These are phyloP conservation scores for Dicorynia guianensis DNA, from an alignment of 306 rosid genomes.

Conservation along the genomic window DNA sequence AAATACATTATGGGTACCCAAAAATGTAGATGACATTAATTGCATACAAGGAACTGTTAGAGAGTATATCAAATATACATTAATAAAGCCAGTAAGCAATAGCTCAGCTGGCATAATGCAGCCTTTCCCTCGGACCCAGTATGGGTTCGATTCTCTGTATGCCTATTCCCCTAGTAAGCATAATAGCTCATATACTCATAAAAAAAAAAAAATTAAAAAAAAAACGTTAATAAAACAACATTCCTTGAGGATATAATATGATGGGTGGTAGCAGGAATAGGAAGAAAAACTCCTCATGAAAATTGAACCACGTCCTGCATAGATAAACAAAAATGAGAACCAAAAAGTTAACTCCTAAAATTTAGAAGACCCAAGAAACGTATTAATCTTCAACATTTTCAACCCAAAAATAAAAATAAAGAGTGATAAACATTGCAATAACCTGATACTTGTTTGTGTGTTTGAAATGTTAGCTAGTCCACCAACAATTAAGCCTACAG, in stretches of 20 bases:
- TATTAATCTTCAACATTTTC: not conserved
- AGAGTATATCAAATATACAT: not conserved
- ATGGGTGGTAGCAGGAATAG: constrained; percentile 82
- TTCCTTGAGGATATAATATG: constrained; percentile 72
- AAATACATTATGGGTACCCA: constrained; percentile 21
- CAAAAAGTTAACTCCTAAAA: constrained; percentile 5
- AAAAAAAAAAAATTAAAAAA: too few relatives aligned
- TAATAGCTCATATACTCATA: too few relatives aligned
- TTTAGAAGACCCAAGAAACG: not conserved
- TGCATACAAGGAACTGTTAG: not conserved
- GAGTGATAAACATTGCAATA: not conserved
- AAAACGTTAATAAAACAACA: not conserved
- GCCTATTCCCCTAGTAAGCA: too few relatives aligned
- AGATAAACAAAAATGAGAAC: constrained; percentile 25
- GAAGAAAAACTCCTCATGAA: constrained; percentile 85
- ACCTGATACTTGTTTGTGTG: constrained; percentile 74
- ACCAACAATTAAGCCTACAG: constrained; percentile 73
- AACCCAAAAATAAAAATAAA: not conserved
- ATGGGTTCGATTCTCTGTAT: too few relatives aligned
- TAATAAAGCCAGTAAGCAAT: too few relatives aligned
- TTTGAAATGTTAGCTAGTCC: constrained; percentile 73
- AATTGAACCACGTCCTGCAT: constrained; percentile 84
- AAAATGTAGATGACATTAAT: not conserved
- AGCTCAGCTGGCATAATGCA: too few relatives aligned
- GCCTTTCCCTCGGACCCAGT: too few relatives aligned